A percentile compares a stretch with the other conserved stretches of the same genome.
These are phyloP conservation scores for Pyracantha coccinea DNA, from an alignment of 331 rosid species.

Conservation along the genomic window DNA sequence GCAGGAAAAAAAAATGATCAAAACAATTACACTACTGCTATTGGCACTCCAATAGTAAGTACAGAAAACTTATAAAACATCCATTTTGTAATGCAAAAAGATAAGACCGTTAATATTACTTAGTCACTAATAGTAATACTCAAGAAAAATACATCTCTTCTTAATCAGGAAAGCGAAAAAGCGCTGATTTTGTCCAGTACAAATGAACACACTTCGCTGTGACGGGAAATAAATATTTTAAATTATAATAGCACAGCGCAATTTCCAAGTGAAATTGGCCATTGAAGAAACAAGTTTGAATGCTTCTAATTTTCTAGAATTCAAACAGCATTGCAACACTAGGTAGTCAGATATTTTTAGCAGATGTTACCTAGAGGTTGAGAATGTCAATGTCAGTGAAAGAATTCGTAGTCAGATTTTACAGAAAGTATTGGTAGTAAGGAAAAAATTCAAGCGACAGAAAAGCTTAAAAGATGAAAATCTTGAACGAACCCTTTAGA, in stretches of 20 bases:
- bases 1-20: conserved; percentile 2
- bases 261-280: neutral
- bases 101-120: neutral
- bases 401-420: neutral
- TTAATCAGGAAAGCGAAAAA: neutral
- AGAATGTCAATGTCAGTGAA: neutral
- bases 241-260: neutral
- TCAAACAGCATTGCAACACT: neutral
- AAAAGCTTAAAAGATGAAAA: neutral
- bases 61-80: neutral
- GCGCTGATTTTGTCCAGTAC: neutral
- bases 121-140: neutral
- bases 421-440: neutral
- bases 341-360: neutral
- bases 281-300: neutral
- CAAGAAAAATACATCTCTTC: neutral
- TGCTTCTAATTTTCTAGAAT: neutral
- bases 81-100: neutral
- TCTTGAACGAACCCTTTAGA: neutral
- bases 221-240: neutral
- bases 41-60: neutral
- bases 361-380: neutral
- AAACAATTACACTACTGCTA: neutral
- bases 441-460: neutral
- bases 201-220: neutral